phyloP scores from a whole-genome alignment of 306 rosid species.

The Lotus japonicus region DNA sequence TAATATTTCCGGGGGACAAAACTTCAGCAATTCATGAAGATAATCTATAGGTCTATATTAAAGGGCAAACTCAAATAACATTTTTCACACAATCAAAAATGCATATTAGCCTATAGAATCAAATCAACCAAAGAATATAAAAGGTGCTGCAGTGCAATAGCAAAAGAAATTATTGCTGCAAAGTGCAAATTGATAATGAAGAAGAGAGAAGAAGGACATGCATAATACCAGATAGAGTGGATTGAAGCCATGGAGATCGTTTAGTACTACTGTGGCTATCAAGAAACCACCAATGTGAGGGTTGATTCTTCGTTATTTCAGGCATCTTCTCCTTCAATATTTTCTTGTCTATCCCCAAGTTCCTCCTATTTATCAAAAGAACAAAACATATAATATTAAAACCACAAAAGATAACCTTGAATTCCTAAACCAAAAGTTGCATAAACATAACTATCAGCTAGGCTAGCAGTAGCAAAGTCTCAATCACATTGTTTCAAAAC shows the following conservation, averaged over 20 bases:
- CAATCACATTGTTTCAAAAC: background rate
- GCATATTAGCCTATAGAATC: background rate
- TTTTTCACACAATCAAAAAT: slow-evolving; percentile 24
- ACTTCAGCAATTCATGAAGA: background rate
- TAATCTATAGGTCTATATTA: background rate
- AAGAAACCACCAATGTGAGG: slow-evolving; percentile 61
- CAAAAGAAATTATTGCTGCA: background rate
- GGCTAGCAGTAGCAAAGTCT: background rate
- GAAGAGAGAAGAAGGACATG: background rate
- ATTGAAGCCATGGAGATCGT: slow-evolving; percentile 77
- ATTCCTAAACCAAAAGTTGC: background rate
- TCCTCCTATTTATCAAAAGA: background rate
- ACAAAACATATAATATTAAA: background rate
- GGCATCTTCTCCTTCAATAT: slow-evolving; percentile 29
- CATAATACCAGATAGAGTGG: slow-evolving; percentile 55
- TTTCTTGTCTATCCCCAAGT: background rate
- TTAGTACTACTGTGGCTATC: slow-evolving; percentile 41
- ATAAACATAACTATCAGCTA: background rate
- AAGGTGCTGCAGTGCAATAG: background rate
- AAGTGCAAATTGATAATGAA: background rate
- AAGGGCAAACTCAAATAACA: background rate
- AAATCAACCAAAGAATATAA: background rate
- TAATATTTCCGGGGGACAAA: background rate
- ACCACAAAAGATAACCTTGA: background rate
- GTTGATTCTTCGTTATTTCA: slow-evolving; percentile 33